Evolutionary conservation across 352 stramenopile genomes (phyloP).

Genomic region (Phytophthora sansomeana): DNA sequence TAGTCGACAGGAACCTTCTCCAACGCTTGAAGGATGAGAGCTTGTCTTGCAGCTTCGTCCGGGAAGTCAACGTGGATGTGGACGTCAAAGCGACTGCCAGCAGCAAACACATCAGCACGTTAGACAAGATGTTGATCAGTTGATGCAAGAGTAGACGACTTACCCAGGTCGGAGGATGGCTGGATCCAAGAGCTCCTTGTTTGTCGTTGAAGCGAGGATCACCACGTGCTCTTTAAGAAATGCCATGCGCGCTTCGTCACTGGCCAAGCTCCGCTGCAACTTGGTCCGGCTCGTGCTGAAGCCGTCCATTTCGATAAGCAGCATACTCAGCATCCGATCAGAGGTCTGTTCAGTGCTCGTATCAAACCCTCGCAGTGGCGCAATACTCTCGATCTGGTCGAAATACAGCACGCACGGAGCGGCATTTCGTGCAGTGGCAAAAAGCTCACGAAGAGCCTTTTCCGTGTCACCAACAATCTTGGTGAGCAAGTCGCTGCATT

Average conservation of each 20-base stretch:
- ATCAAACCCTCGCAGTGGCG: constrained; percentile 88
- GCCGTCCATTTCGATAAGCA: constrained; percentile 93
- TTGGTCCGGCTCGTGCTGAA: constrained; percentile 62
- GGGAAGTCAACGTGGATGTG: constrained; percentile 77
- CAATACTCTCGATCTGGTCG: constrained; percentile 93
- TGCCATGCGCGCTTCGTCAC: constrained; percentile 48
- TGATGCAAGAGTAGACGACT: constrained; percentile 2
- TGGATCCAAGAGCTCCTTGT: constrained; percentile 81
- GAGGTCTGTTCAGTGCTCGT: constrained; percentile 94
- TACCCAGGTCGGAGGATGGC: constrained; percentile 89
- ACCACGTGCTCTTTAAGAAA: constrained; percentile 89
- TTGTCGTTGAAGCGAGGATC: constrained; percentile 83
- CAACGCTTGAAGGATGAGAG: constrained; percentile 63
- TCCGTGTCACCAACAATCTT: constrained; percentile 94
- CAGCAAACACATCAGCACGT: constrained; percentile 10
- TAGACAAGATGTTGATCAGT: background rate
- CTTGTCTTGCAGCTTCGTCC: constrained; percentile 53
- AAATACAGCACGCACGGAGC: constrained; percentile 93
- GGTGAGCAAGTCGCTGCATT: constrained; percentile 89
- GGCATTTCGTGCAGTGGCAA: constrained; percentile 84
- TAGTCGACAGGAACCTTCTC: constrained; percentile 67
- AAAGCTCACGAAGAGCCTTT: constrained; percentile 88
- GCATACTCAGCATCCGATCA: constrained; percentile 90
- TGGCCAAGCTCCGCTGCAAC: constrained; percentile 44
- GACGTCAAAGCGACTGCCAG: constrained; percentile 79